These are phyloP conservation scores for Rhynchospora breviuscula DNA, from an alignment of 176 grass and related monocot genomes.

Conservation along the genomic window DNA sequence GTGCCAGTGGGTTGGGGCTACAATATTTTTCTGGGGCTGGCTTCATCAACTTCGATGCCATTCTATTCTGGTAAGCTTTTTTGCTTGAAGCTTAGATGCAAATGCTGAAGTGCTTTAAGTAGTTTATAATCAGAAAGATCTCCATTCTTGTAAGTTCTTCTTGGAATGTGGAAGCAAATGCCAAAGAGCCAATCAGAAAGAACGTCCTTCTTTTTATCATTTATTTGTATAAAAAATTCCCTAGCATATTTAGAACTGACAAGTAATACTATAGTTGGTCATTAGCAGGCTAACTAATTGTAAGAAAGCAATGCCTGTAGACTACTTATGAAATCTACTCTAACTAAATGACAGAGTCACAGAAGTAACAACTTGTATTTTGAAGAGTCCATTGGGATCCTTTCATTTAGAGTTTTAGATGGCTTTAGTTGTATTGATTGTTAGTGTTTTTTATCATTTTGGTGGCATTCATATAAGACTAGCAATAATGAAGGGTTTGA, in stretches of 20 bases:
- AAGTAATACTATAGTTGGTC: constrained; percentile 1
- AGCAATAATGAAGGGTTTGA: not conserved
- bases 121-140: constrained; percentile 6
- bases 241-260: not conserved
- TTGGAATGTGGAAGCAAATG: not conserved
- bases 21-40: constrained; percentile 75
- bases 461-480: not conserved
- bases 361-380: not conserved
- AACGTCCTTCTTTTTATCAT: not conserved
- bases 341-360: not conserved
- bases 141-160: not conserved
- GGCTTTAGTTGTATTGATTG: not conserved
- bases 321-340: not conserved
- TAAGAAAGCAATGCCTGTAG: not conserved
- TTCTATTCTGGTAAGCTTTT: constrained; percentile 68
- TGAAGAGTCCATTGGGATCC: not conserved
- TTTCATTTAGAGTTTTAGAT: not conserved
- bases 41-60: constrained; percentile 75
- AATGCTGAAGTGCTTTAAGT: not conserved
- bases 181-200: not conserved
- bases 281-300: not conserved
- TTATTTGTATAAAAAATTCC: not conserved
- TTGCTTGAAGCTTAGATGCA: too few species aligned
- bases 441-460: not conserved
- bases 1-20: constrained; percentile 66